Conservation (phyloP, 2,329 filamentous ascomycete genomes). For the Ophiostoma fasciatum region DNA sequence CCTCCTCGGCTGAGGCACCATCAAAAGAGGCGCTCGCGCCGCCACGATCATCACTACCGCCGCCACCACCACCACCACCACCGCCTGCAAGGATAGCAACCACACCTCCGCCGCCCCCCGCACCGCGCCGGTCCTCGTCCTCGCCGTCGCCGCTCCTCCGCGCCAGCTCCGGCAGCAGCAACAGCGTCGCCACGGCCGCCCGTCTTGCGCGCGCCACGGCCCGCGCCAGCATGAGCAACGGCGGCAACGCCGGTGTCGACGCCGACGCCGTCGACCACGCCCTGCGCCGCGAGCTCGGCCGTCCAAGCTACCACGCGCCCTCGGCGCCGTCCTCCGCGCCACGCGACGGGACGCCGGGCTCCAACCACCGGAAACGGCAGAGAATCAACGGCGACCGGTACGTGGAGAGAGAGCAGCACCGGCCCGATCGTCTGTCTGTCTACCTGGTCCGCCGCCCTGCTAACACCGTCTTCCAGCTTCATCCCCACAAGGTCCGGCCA, state of each 20-base stretch:
- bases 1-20: constrained; percentile 2
- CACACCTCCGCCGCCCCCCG: constrained; percentile 6
- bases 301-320: constrained; percentile 7
- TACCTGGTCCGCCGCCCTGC: no score
- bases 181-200: constrained; percentile 1
- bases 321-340: constrained; percentile 20
- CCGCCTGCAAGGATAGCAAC: constrained; percentile 6
- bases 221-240: constrained; percentile 10
- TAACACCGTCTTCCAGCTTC: constrained; percentile 44
- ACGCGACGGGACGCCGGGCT: constrained; percentile 35
- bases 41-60: no score
- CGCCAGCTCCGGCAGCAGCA: constrained; percentile 3
- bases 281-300: constrained; percentile 34
- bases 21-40: no score
- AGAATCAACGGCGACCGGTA: constrained; percentile 49
- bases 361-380: constrained; percentile 43
- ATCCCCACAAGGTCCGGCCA: constrained; percentile 89
- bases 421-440: no score
- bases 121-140: neutral
- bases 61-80: neutral
- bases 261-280: constrained; percentile 35
- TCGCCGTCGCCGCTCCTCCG: constrained; percentile 1
- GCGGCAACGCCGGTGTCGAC: constrained; percentile 27
- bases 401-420: no score
- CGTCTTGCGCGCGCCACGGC: constrained; percentile 4